phyloP scores from a whole-genome alignment of 129 eudicot genomes.

The Centaurea solstitialis region DNA sequence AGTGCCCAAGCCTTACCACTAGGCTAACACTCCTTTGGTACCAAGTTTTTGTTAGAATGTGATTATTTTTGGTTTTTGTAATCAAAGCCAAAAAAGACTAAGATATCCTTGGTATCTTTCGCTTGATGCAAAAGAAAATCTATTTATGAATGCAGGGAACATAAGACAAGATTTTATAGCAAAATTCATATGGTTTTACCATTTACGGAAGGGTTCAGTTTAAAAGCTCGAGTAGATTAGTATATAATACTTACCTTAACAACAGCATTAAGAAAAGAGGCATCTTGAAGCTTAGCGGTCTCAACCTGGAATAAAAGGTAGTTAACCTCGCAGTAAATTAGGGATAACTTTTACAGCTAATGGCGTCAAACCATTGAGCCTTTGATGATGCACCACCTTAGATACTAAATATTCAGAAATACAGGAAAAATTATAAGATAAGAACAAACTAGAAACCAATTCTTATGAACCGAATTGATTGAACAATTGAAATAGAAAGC shows the following conservation, averaged over 20 bases:
- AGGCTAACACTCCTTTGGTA: too few species aligned
- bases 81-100: not conserved
- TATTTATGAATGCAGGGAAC: not conserved
- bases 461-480: too few species aligned
- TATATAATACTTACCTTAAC: slow-evolving; percentile 64
- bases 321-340: slow-evolving; percentile 20
- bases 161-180: not conserved
- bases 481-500: too few species aligned
- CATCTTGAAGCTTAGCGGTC: slow-evolving; percentile 65
- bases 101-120: not conserved
- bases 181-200: slow-evolving; percentile 9
- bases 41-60: not conserved
- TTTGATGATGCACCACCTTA: slow-evolving; percentile 16
- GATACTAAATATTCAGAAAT: slow-evolving; percentile 7
- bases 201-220: slow-evolving; percentile 7
- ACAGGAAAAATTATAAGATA: not conserved
- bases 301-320: slow-evolving; percentile 57
- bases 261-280: slow-evolving; percentile 84
- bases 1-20: too few species aligned
- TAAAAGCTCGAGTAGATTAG: slow-evolving; percentile 9
- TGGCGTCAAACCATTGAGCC: not conserved
- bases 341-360: not conserved
- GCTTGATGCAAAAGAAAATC: slow-evolving; percentile 5
- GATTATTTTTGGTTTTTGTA: not conserved
- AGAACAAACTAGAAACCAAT: too few species aligned